Conservation (phyloP, 2,329 filamentous ascomycete genomes). For the Sarocladium kiliense region DNA sequence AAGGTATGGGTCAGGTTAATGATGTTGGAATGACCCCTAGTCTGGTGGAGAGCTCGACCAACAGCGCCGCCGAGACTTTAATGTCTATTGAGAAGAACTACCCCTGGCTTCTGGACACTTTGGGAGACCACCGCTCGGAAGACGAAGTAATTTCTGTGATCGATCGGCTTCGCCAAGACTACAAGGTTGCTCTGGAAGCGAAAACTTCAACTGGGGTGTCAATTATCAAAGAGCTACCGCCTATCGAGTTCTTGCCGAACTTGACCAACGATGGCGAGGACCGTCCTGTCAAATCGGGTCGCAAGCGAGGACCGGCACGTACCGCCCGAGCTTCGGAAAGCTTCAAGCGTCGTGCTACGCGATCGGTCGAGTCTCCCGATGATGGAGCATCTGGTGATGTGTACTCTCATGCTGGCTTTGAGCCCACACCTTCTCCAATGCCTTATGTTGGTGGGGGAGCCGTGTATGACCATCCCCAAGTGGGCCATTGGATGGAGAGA, state of each 20-base stretch:
- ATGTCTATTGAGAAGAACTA: slow-evolving; percentile 6
- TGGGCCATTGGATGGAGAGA: background rate
- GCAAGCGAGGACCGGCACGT: background rate
- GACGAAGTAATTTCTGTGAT: slow-evolving; percentile 4
- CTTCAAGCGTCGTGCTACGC: slow-evolving; percentile 1
- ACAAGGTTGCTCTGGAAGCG: slow-evolving; percentile 20
- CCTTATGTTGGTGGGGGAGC: background rate
- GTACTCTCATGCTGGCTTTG: background rate
- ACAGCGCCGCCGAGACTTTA: slow-evolving; percentile 3
- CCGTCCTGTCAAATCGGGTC: background rate
- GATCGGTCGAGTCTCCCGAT: background rate
- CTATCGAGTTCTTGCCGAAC: slow-evolving; percentile 55
- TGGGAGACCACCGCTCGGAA: background rate
- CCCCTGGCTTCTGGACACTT: slow-evolving; percentile 1
- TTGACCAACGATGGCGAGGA: slow-evolving; percentile 34
- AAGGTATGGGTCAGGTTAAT: background rate
- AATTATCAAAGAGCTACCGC: slow-evolving; percentile 42
- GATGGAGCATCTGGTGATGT: background rate
- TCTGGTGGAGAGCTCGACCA: background rate
- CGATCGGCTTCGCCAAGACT: slow-evolving; percentile 37
- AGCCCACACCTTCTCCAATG: background rate
- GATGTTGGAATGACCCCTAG: background rate
- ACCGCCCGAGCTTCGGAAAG: background rate
- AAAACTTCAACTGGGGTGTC: background rate
- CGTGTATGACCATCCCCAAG: background rate